Percentiles rank a stretch among this genome's conserved stretches.
Conservation (phyloP, 164 flowering plant genomes). For the Kingdonia uniflora region DNA sequence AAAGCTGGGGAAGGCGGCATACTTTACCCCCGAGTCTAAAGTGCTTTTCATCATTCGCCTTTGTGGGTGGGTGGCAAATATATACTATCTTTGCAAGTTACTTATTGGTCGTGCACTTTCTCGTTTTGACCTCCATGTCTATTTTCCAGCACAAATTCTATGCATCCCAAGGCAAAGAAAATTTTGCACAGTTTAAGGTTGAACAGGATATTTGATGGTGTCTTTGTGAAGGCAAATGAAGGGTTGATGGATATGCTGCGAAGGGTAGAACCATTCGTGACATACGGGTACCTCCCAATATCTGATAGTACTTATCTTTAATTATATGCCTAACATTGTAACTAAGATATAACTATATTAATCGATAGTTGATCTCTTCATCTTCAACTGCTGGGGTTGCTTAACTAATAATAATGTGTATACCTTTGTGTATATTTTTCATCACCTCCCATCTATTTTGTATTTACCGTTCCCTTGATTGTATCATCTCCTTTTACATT, state of each 20-base stretch:
- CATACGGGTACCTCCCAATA: constrained; percentile 56
- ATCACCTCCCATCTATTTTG: no score
- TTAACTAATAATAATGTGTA: no score
- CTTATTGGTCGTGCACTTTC: neutral
- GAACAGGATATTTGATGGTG: constrained; percentile 40
- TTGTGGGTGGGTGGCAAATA: constrained; percentile 43
- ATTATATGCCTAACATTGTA: no score
- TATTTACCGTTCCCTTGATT: no score
- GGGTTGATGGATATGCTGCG: constrained; percentile 40
- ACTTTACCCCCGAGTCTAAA: constrained; percentile 23
- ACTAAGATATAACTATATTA: no score
- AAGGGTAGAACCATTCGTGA: constrained; percentile 67
- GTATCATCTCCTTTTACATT: no score
- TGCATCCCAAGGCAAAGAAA: constrained; percentile 60
- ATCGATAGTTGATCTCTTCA: no score
- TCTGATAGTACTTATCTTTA: no score
- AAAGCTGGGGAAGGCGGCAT: constrained; percentile 22
- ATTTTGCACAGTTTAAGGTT: constrained; percentile 37
- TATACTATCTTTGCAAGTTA: neutral
- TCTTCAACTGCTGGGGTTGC: neutral
- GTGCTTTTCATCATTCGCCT: constrained; percentile 72
- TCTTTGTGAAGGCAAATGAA: constrained; percentile 58
- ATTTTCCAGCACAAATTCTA: constrained; percentile 46
- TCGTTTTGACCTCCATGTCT: neutral
- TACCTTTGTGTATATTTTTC: no score